A percentile compares a stretch with the other conserved stretches of the same genome.
These are phyloP conservation scores for Penicillium goetzii DNA, from an alignment of 495 filamentous ascomycete species.

Conservation along the genomic window DNA sequence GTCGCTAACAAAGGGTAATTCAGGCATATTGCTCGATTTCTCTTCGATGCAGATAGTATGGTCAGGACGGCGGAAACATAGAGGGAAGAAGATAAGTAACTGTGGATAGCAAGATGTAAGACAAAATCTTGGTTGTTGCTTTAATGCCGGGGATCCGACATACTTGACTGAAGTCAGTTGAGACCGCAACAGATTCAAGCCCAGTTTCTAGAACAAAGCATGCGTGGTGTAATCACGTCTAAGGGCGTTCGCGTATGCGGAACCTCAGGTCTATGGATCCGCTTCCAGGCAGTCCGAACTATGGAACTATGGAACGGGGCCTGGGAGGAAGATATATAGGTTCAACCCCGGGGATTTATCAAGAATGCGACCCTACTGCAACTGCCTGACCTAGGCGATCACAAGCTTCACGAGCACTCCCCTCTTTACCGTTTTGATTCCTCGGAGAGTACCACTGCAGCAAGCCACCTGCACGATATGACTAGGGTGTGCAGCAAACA, in stretches of 20 bases:
- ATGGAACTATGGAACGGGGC: not conserved
- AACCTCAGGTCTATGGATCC: not conserved
- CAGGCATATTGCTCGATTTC: slow-evolving; percentile 17
- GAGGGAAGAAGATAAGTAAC: not conserved
- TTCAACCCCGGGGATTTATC: not conserved
- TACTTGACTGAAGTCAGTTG: slow-evolving; percentile 1
- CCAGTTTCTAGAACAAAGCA: not conserved
- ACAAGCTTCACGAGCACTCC: slow-evolving; percentile 14
- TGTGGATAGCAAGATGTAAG: not conserved
- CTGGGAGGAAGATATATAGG: not conserved
- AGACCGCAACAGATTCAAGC: not conserved
- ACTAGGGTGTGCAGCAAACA: slow-evolving; percentile 11
- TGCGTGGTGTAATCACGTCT: no score
- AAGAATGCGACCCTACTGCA: not conserved
- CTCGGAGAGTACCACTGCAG: slow-evolving; percentile 20
- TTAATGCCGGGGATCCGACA: not conserved
- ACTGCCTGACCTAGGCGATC: slow-evolving; percentile 6
- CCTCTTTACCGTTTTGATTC: slow-evolving; percentile 14
- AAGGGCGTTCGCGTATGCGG: slow-evolving; percentile 2
- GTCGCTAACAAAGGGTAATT: slow-evolving; percentile 12
- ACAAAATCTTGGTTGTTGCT: not conserved
- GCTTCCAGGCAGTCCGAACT: not conserved
- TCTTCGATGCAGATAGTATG: not conserved
- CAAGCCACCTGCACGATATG: slow-evolving; percentile 28
- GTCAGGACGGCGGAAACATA: not conserved